Conservation (phyloP, 2,329 filamentous ascomycete genomes). For the Colletotrichum falcatum region DNA sequence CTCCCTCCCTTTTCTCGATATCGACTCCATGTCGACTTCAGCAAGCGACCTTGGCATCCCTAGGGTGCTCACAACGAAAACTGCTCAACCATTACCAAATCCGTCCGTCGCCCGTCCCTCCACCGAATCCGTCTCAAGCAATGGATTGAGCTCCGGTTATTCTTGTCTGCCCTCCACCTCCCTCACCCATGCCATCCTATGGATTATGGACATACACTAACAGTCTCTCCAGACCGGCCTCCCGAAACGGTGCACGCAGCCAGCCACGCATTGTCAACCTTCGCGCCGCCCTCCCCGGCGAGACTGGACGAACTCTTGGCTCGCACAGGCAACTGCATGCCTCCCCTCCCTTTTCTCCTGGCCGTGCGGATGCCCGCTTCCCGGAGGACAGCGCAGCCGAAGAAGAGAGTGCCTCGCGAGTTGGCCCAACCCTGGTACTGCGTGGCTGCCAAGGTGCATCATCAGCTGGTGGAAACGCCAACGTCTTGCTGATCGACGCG, state of each 20-base stretch:
- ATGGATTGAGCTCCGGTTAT: background rate
- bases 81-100: background rate
- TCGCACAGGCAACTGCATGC: slow-evolving; percentile 6
- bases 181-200: background rate
- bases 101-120: background rate
- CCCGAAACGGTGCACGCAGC: slow-evolving; percentile 7
- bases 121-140: background rate
- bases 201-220: background rate
- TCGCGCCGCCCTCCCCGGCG: background rate
- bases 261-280: background rate
- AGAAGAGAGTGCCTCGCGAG: background rate
- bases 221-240: background rate
- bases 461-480: background rate
- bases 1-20: background rate
- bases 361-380: background rate
- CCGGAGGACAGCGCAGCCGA: slow-evolving; percentile 28
- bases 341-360: slow-evolving; percentile 13
- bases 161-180: background rate
- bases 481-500: slow-evolving; percentile 15
- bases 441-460: slow-evolving; percentile 29
- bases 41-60: background rate
- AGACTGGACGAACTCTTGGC: slow-evolving; percentile 34
- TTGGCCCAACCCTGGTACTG: background rate
- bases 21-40: background rate
- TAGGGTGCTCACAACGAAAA: background rate